Conservation (phyloP, 106 monocot species). For the Platanthera guangdongensis region DNA sequence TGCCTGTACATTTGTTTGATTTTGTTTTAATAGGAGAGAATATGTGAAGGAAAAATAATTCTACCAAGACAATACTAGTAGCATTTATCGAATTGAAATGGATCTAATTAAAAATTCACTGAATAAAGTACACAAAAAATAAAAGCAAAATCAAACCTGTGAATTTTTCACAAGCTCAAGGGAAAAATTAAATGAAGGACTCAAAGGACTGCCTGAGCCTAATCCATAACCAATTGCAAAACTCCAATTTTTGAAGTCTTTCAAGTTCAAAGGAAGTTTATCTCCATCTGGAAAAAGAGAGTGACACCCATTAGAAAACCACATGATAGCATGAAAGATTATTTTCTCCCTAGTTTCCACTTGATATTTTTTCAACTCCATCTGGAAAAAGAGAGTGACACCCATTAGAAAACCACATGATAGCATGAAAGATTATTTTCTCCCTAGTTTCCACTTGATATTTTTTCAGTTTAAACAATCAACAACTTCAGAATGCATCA, state of each 20-base stretch:
- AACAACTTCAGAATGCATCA: background rate
- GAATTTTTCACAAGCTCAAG: constrained; percentile 69
- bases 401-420: constrained; percentile 6
- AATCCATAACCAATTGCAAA: constrained; percentile 80
- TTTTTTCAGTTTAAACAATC: background rate
- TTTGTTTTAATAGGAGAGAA: too few species aligned
- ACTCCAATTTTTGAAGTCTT: constrained; percentile 67
- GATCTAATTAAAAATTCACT: background rate
- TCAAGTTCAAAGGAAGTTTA: constrained; percentile 27
- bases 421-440: background rate
- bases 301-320: background rate
- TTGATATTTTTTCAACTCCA: constrained; percentile 19
- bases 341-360: background rate
- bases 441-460: background rate
- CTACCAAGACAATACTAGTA: too few species aligned
- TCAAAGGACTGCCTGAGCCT: constrained; percentile 75
- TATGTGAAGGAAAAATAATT: too few species aligned
- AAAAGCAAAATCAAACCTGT: constrained; percentile 39
- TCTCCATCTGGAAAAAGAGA: constrained; percentile 29
- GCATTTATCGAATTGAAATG: background rate
- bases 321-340: background rate
- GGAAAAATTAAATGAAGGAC: constrained; percentile 83
- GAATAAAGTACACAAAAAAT: background rate
- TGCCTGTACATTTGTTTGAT: too few species aligned
- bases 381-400: constrained; percentile 13